A percentile compares a stretch with the other conserved stretches of the same genome.
These are phyloP conservation scores for Pseudocercospora fuligena DNA, from an alignment of 2,329 filamentous ascomycete genomes.

Conservation along the genomic window DNA sequence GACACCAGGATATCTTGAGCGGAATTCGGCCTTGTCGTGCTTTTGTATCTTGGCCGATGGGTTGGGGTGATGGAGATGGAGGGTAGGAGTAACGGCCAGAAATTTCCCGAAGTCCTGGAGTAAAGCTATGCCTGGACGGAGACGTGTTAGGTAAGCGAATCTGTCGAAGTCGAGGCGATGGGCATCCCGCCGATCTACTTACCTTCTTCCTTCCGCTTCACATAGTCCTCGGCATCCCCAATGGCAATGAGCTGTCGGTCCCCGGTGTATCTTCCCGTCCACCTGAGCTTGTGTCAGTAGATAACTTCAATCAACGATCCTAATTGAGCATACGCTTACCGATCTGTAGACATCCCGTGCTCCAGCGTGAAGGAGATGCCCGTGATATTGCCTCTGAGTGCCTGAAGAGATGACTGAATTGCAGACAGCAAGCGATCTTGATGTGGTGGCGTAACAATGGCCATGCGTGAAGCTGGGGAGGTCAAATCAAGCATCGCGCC, in stretches of 20 bases:
- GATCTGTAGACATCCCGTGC: constrained; percentile 23
- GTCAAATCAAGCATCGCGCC: constrained; percentile 31
- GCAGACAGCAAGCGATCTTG: constrained; percentile 28
- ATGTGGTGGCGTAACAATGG: constrained; percentile 23
- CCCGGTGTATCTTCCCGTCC: constrained; percentile 24
- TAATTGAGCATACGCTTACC: background rate
- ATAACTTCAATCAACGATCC: background rate
- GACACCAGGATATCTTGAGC: constrained; percentile 15
- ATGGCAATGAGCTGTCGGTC: constrained; percentile 19
- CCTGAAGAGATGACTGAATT: constrained; percentile 19
- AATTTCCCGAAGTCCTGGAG: constrained; percentile 18
- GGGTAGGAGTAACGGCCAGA: constrained; percentile 10
- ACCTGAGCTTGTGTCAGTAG: background rate
- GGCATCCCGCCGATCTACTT: background rate
- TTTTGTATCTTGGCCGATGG: constrained; percentile 14
- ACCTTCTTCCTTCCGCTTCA: constrained; percentile 23
- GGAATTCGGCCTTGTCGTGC: constrained; percentile 22
- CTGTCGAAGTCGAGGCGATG: background rate
- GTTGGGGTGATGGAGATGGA: constrained; percentile 19
- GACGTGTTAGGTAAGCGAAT: background rate
- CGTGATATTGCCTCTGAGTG: constrained; percentile 21
- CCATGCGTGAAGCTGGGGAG: constrained; percentile 27
- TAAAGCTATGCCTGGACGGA: constrained; percentile 11
- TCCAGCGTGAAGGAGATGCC: constrained; percentile 23
- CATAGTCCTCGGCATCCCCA: constrained; percentile 23